Conservation (phyloP, 371 early-diverging fungal species). For the Mortierella sp. region DNA sequence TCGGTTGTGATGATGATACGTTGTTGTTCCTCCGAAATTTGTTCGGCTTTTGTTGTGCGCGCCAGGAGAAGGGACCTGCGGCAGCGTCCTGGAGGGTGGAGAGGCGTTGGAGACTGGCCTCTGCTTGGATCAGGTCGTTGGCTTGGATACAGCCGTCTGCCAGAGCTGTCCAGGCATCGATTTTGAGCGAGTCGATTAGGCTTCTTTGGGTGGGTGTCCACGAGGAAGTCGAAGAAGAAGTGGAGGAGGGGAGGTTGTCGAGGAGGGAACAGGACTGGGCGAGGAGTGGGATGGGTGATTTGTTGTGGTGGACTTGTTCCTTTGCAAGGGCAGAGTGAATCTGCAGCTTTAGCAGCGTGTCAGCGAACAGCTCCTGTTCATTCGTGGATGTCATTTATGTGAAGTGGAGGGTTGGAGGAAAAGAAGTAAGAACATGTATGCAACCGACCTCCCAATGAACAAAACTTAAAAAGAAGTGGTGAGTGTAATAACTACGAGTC, state of each 20-base stretch:
- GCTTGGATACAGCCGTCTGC: slow-evolving; percentile 39
- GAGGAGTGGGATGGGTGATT: slow-evolving; percentile 36
- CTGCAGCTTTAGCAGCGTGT: slow-evolving; percentile 43
- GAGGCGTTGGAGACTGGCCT: slow-evolving; percentile 36
- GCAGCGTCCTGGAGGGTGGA: slow-evolving; percentile 30
- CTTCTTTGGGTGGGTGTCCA: slow-evolving; percentile 28
- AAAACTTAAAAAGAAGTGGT: neutral
- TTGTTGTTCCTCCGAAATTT: neutral
- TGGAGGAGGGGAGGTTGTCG: slow-evolving; percentile 38
- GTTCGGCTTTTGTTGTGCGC: slow-evolving; percentile 8
- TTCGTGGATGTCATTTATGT: neutral
- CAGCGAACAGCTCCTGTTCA: slow-evolving; percentile 47
- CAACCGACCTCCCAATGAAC: too few species aligned
- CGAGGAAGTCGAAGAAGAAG: neutral
- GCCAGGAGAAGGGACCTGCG: slow-evolving; percentile 30
- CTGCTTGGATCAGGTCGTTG: slow-evolving; percentile 43
- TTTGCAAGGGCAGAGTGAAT: slow-evolving; percentile 38
- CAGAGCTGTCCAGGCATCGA: slow-evolving; percentile 42
- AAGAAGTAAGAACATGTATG: neutral
- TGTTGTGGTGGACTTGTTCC: slow-evolving; percentile 34
- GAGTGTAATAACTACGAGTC: neutral
- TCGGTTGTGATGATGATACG: neutral
- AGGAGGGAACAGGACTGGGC: slow-evolving; percentile 50
- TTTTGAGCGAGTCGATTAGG: slow-evolving; percentile 30
- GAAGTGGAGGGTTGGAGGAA: neutral